Evolutionary conservation across 129 eudicot species (phyloP), one percentile per base, ranked within the genome.

Genomic region (Flaveria brownii): DNA sequence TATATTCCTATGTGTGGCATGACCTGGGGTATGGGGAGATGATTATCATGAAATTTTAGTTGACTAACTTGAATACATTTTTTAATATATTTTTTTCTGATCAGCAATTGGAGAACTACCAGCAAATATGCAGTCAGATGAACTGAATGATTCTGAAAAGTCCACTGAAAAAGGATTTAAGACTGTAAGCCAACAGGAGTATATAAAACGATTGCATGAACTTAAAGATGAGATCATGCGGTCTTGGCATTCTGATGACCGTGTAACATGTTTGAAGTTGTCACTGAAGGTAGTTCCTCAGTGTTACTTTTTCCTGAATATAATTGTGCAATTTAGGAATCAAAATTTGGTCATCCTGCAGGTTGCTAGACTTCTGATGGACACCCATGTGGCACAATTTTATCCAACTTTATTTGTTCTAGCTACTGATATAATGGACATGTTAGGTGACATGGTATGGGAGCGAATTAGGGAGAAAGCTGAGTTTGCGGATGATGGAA

Each of bases 401-500:
- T 92, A 92, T 81, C 97, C 97, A 47, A 89, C 88, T 2, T 82
- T 92, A 56, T 92, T 92, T 84, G 85, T 81, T 82, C 84, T 92
- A 71, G 93, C 90, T 73, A 89, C 93, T 49, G 97, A 89, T 80
- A 78, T 89, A 78, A 75, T 92, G 89, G 97, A 87, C 80, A 84
- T 85, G 92, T 84, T 92, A 68, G 97, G 97, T 60, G 93, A 87
- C 68, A 66, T 92, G 85, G 96, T 92, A 51, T 92, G 97, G 97
- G 87, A 77, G 62, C 89, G 96, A 52, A 87, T 92, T 65, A 87
- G 68, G 85, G 82, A 78, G 72, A 92, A 80, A 81, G 88, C 96
- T 25, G 96, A 87, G 67, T 82, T 75, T 79, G 72, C 85, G 10
- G 96, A 92, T 82, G 87, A 85, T 70, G 93, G 91, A 76, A 71